Conservation (phyloP, 2,329 filamentous ascomycete genomes). For the Erysiphe neolycopersici region DNA sequence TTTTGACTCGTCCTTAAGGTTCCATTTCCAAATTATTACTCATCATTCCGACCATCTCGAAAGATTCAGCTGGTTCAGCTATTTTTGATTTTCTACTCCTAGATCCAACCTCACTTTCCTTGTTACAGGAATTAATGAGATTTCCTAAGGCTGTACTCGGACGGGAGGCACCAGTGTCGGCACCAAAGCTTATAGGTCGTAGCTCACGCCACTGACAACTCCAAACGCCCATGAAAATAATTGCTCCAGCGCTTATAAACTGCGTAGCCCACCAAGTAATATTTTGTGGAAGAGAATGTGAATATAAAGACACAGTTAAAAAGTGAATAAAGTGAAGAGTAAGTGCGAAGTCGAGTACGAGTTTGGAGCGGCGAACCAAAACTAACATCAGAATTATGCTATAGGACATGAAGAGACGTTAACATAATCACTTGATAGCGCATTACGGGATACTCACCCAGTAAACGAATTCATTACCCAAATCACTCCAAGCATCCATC, state of each 20-base stretch:
- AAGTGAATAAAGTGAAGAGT: slow-evolving; percentile 71
- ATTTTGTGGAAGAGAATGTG: slow-evolving; percentile 46
- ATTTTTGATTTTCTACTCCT: too few relatives aligned
- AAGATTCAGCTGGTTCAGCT: too few relatives aligned
- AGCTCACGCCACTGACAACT: slow-evolving; percentile 78
- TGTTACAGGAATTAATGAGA: too few relatives aligned
- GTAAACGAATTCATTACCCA: slow-evolving; percentile 40
- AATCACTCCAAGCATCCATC: slow-evolving; percentile 40
- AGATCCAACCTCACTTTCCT: too few relatives aligned
- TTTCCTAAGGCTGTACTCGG: too few relatives aligned
- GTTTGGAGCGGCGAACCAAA: slow-evolving; percentile 67
- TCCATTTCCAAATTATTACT: too few relatives aligned
- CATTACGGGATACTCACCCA: slow-evolving; percentile 20
- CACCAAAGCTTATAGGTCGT: slow-evolving; percentile 61
- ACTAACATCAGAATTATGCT: slow-evolving; percentile 66
- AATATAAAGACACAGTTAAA: slow-evolving; percentile 51
- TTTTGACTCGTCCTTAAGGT: too few relatives aligned
- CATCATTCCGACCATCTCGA: too few relatives aligned
- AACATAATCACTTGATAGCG: background rate
- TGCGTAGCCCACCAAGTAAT: slow-evolving; percentile 68
- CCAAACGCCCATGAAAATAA: slow-evolving; percentile 59
- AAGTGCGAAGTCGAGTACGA: slow-evolving; percentile 81
- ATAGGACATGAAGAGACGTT: slow-evolving; percentile 2
- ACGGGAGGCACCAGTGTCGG: too few relatives aligned
- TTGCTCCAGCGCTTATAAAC: slow-evolving; percentile 29